Base-by-base conservation (phyloP, 2,329 filamentous ascomycete genomes). In the Colletotrichum liriopes region DNA sequence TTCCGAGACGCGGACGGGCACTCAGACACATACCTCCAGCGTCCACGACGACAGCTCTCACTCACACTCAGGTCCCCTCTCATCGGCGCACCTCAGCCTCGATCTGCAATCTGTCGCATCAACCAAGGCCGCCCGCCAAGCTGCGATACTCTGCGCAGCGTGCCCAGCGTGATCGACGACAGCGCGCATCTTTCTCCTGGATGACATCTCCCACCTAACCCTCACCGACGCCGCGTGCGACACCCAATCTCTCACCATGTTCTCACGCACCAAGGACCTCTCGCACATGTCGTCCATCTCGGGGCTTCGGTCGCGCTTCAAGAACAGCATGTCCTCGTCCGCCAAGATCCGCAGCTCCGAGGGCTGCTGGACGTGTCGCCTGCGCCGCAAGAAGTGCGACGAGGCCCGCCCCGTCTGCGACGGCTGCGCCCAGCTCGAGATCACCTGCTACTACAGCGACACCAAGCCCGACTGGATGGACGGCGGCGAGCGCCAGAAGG, bases 311-410 rank as follows among this genome's bases (percentile, higher is more conserved):
- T 64, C 69, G 59, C 65, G 69, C 43, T 69, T 72, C 52, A 69
- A 64, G 52, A 45, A 47, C 59, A 62, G 35, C 64, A 72, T 72
- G 65, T 72, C 69, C 26, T 69, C 65, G 12, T 69, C 65, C 35
- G 65, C 69, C 58, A 83, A 80, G 70, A 75, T 82, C 37, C 81
- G 85, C 51, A 85, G 83, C 71, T 83, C 82, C 61, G 84, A 82
- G 9, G 88, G 88, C 71, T 91, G 89, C 77, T 91, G 88, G 88
- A 91, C 88, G 2, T 91, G 90, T 75, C 86, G 89, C 29, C 82
- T 91, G 14, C 86, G 90, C 26, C 87, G 87, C 75, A 92, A 91
- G 77, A 91, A 90, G 76, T 92, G 90, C 77, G 88, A 90, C 73
- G 87, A 90, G 76, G 81, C 76, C 32, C 84, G 82, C 2, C 88